phyloP scores from a whole-genome alignment of 2,329 filamentous ascomycete species.

The Ophiostoma tasmaniense region DNA sequence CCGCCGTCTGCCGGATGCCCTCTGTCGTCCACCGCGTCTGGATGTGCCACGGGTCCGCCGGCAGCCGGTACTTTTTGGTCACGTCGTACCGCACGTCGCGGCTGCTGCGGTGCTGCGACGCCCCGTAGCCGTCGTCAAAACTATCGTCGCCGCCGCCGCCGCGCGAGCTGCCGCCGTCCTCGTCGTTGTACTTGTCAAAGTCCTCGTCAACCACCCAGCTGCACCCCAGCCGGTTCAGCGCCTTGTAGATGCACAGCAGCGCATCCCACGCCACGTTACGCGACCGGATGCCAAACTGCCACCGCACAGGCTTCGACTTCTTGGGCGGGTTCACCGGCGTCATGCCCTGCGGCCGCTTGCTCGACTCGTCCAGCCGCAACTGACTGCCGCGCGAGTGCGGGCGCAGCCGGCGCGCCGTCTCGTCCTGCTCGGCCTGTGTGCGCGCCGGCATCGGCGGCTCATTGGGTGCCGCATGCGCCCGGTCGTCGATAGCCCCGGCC shows the following conservation, averaged over 20 bases:
- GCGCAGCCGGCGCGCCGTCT: slow-evolving; percentile 71
- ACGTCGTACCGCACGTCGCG: slow-evolving; percentile 39
- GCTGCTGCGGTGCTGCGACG: slow-evolving; percentile 28
- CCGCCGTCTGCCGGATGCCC: slow-evolving; percentile 34
- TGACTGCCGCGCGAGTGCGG: slow-evolving; percentile 71
- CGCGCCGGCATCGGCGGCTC: slow-evolving; percentile 44
- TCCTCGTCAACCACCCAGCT: slow-evolving; percentile 70
- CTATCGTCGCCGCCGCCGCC: slow-evolving; percentile 22
- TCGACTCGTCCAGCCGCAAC: slow-evolving; percentile 57
- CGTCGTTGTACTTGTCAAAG: slow-evolving; percentile 39
- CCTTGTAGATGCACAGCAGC: slow-evolving; percentile 90
- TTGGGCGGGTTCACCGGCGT: slow-evolving; percentile 56
- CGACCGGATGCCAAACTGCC: slow-evolving; percentile 96
- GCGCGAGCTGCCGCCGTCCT: slow-evolving; percentile 25
- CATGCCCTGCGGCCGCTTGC: slow-evolving; percentile 51
- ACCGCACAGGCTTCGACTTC: slow-evolving; percentile 74
- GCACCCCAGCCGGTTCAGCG: slow-evolving; percentile 76
- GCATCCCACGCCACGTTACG: slow-evolving; percentile 92
- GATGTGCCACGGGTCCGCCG: slow-evolving; percentile 91
- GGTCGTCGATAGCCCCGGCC: slow-evolving; percentile 43
- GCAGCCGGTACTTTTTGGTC: slow-evolving; percentile 65
- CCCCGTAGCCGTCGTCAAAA: slow-evolving; percentile 29
- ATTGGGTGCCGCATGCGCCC: slow-evolving; percentile 37
- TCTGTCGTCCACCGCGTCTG: slow-evolving; percentile 80
- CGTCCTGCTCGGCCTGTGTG: slow-evolving; percentile 68